Percentiles rank a stretch among this genome's conserved stretches.
Evolutionary conservation across 371 early-diverging fungal species (phyloP).

Genomic region (Mucor racemosus): DNA sequence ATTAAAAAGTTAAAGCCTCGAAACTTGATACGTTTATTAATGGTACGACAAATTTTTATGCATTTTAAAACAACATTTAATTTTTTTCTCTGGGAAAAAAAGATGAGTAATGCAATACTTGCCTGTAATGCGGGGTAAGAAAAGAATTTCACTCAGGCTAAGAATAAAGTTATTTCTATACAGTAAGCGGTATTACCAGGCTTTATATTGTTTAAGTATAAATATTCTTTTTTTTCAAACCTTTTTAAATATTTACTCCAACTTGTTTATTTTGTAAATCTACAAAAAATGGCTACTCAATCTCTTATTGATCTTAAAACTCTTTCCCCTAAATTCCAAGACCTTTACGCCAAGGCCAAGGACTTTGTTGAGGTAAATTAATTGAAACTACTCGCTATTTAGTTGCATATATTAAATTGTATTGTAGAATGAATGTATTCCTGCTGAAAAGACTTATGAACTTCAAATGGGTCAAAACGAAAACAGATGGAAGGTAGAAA

Average conservation of each 20-base stretch:
- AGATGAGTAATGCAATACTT: slow-evolving; percentile 20
- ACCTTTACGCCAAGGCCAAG: slow-evolving; percentile 69
- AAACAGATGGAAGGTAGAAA: slow-evolving; percentile 81
- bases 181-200: slow-evolving; percentile 29
- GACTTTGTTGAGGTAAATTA: slow-evolving; percentile 80
- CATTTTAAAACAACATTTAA: neutral
- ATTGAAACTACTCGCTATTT: neutral
- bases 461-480: slow-evolving; percentile 77
- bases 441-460: slow-evolving; percentile 81
- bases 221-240: neutral
- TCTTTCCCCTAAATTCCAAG: slow-evolving; percentile 70
- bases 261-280: neutral
- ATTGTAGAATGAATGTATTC: slow-evolving; percentile 92
- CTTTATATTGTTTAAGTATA: neutral
- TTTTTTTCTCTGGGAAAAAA: slow-evolving; percentile 13
- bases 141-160: slow-evolving; percentile 10
- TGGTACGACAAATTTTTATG: slow-evolving; percentile 6
- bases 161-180: slow-evolving; percentile 17
- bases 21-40: neutral
- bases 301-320: slow-evolving; percentile 42
- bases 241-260: too few species aligned
- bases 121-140: slow-evolving; percentile 20
- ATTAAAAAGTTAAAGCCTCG: neutral
- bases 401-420: neutral
- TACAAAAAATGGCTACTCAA: slow-evolving; percentile 44